phyloP scores from a whole-genome alignment of 345 rosid species.

The Citrus mangshanensis region DNA sequence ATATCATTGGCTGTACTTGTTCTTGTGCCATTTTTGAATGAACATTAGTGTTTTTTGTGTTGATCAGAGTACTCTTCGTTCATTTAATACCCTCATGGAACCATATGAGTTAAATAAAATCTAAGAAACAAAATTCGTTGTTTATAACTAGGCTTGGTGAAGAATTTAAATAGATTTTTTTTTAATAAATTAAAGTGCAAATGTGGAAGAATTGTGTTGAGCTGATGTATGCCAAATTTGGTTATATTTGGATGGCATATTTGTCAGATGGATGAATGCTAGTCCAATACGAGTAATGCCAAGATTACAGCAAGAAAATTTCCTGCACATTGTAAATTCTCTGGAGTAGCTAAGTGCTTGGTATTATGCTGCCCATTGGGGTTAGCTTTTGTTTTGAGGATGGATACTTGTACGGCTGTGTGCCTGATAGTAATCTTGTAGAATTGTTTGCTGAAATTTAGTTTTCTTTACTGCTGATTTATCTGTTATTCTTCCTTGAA shows the following conservation, averaged over 20 bases:
- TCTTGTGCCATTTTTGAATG: not conserved
- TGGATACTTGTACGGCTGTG: not conserved
- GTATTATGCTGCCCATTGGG: not conserved
- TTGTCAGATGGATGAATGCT: not conserved
- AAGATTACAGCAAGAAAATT: not conserved
- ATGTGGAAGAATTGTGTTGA: not conserved
- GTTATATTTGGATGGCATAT: not conserved
- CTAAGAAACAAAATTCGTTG: not conserved
- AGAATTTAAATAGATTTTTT: not conserved
- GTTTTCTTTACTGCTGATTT: conserved; percentile 9
- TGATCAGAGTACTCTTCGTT: not conserved
- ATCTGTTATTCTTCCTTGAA: conserved; percentile 18
- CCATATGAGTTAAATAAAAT: not conserved
- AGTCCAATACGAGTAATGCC: not conserved
- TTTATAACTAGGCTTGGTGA: not conserved
- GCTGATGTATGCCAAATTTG: not conserved
- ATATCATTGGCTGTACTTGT: not conserved
- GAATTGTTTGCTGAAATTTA: conserved; percentile 1
- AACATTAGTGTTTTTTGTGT: not conserved
- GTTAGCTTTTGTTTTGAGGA: not conserved
- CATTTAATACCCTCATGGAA: not conserved
- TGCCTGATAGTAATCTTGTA: not conserved
- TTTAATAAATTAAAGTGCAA: not conserved
- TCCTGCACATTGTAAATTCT: not conserved
- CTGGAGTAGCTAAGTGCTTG: not conserved